A percentile compares a stretch with the other conserved stretches of the same genome.
Evolutionary conservation across 805 yeast species (phyloP).

Genomic region (Torulaspora delbrueckii): DNA sequence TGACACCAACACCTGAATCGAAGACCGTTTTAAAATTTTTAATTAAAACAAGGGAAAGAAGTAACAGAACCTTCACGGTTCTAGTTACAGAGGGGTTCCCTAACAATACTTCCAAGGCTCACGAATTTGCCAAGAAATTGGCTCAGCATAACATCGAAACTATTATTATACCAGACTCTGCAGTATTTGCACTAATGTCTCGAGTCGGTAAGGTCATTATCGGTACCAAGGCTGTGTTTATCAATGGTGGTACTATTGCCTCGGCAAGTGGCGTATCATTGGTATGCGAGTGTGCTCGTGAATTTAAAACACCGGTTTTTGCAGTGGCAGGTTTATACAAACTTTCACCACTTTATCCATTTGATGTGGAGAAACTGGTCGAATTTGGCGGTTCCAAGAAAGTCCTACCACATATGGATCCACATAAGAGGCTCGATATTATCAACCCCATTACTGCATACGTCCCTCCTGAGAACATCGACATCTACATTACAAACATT

Average conservation of each 20-base stretch:
- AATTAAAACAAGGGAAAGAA: conserved; percentile 66
- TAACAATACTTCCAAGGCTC: conserved; percentile 73
- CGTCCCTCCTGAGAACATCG: conserved; percentile 89
- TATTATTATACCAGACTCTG: conserved; percentile 86
- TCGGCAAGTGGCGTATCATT: conserved; percentile 86
- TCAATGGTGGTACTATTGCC: conserved; percentile 92
- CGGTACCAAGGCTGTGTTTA: conserved; percentile 88
- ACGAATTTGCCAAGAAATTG: conserved; percentile 69
- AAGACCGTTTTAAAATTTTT: conserved; percentile 83
- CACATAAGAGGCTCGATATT: conserved; percentile 43
- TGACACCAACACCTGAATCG: conserved; percentile 93
- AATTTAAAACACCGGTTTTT: conserved; percentile 92
- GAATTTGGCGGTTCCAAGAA: conserved; percentile 79
- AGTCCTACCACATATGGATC: conserved; percentile 51
- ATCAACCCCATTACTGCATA: conserved; percentile 88
- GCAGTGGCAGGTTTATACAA: conserved; percentile 93
- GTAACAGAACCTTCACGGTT: conserved; percentile 85
- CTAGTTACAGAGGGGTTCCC: conserved; percentile 90
- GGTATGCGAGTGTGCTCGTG: conserved; percentile 94
- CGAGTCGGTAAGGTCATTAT: conserved; percentile 93
- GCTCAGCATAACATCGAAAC: conserved; percentile 86
- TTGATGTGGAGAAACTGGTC: conserved; percentile 72
- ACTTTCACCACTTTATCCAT: conserved; percentile 88
- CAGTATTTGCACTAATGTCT: conserved; percentile 93
- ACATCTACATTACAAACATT: conserved; percentile 88